phyloP scores from a whole-genome alignment of 1,139 yeast genomes.

The Meyerozyma sp. region DNA sequence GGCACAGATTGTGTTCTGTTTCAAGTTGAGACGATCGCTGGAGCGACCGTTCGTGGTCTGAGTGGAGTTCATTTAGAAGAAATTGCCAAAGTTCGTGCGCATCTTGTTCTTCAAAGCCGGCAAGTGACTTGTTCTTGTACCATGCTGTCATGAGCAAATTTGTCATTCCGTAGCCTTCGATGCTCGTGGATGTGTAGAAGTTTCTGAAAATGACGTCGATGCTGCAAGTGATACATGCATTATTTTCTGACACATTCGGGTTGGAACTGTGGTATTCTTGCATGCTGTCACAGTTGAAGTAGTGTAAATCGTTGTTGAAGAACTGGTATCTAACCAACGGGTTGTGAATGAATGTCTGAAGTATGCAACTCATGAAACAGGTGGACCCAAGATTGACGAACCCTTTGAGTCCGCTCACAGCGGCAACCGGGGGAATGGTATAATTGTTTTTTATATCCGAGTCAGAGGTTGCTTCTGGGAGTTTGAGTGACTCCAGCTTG shows the following conservation, averaged over 20 bases:
- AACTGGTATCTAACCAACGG: slow-evolving; percentile 78
- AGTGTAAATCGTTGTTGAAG: slow-evolving; percentile 57
- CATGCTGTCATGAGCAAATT: slow-evolving; percentile 73
- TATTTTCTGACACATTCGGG: slow-evolving; percentile 28
- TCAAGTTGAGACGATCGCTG: slow-evolving; percentile 7
- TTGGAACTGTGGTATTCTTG: slow-evolving; percentile 15
- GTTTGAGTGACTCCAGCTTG: not conserved
- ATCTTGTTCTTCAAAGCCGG: slow-evolving; percentile 95
- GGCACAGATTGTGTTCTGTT: slow-evolving; percentile 35
- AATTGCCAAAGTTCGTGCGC: slow-evolving; percentile 98
- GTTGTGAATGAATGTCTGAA: slow-evolving; percentile 84
- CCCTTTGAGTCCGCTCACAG: slow-evolving; percentile 77
- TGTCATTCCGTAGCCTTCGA: slow-evolving; percentile 71
- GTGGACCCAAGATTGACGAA: slow-evolving; percentile 93
- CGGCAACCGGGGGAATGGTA: slow-evolving; percentile 49
- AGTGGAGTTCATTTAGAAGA: slow-evolving; percentile 76
- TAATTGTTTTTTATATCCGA: slow-evolving; percentile 14
- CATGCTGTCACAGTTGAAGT: slow-evolving; percentile 30
- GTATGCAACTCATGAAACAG: slow-evolving; percentile 87
- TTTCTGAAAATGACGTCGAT: slow-evolving; percentile 70
- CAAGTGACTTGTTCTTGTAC: slow-evolving; percentile 75
- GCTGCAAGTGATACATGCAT: slow-evolving; percentile 77
- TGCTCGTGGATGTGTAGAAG: slow-evolving; percentile 49
- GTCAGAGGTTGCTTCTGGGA: not conserved
- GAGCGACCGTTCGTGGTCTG: slow-evolving; percentile 33